phyloP scores from a whole-genome alignment of 345 rosid genomes.

The Ceriops decandra region DNA sequence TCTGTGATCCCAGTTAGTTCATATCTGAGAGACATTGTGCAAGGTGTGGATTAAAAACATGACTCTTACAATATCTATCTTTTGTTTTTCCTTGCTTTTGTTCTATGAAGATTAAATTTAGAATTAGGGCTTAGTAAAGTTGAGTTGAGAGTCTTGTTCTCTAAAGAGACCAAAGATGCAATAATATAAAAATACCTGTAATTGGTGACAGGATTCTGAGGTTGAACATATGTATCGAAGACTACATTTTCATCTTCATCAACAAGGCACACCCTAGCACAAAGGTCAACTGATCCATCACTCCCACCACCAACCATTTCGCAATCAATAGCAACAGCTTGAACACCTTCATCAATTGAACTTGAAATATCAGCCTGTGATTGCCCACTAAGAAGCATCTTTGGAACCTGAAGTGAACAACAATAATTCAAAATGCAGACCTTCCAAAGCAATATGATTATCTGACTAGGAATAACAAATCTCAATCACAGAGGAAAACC shows the following conservation, averaged over 20 bases:
- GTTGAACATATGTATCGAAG: slow-evolving; percentile 55
- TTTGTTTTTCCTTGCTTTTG: neutral
- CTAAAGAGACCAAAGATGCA: slow-evolving; percentile 3
- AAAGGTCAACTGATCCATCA: slow-evolving; percentile 50
- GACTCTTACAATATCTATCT: neutral
- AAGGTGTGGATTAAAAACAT: neutral
- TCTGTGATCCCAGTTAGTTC: slow-evolving; percentile 66
- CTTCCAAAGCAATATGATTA: neutral
- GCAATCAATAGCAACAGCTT: slow-evolving; percentile 65
- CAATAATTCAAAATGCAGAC: neutral
- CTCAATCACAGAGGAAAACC: neutral
- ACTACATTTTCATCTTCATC: slow-evolving; percentile 67
- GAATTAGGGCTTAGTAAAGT: no score
- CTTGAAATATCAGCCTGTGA: slow-evolving; percentile 17
- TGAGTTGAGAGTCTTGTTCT: neutral
- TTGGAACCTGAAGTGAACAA: slow-evolving; percentile 27
- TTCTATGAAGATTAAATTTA: no score
- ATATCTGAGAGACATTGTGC: slow-evolving; percentile 33
- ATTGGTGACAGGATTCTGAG: slow-evolving; percentile 47
- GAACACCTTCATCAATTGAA: slow-evolving; percentile 21
- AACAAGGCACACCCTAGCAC: slow-evolving; percentile 66
- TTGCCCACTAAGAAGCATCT: slow-evolving; percentile 13
- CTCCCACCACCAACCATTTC: slow-evolving; percentile 77
- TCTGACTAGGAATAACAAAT: neutral
- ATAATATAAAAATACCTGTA: slow-evolving; percentile 43